Evolutionary conservation across 345 rosid genomes (phyloP), one percentile per base, ranked within the genome.

Genomic region (Excoecaria agallocha): DNA sequence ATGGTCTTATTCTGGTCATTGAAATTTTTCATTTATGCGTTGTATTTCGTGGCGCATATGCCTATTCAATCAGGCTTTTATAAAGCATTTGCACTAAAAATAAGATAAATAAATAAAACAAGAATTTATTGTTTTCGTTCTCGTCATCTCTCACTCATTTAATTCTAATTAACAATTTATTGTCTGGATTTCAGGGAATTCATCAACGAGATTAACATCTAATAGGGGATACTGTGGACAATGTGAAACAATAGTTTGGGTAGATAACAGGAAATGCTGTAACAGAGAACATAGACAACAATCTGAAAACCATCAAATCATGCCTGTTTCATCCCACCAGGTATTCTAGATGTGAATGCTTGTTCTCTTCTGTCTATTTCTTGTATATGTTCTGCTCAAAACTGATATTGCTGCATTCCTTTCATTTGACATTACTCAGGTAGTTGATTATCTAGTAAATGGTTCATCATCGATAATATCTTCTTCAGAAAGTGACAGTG

Each of bases 211-310:
- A 68, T 69, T 88, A 57, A 81, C 76, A 71, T 81, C 87, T 58
- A 77, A 82, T 58, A 81, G 97, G 73, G 97, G 95, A 54, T 88
- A 84, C 43, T 92, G 97, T 63, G 38, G 48, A 48, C 73, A 58
- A 35, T 94, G 97, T 75, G 78, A 82, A 52, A 41, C 85, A 16
- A 64, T 88, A 49, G 90, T 90, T 61, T 90, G 94, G 90, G 86
- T 86, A 50, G 76, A 78, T 69, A 68, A 76, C 79, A 64, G 78
- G 73, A 84, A 81, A 72, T 88, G 91, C 78, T 72, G 83, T 3
- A 84, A 74, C 43, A 22, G 66, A 59, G 80, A 71, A 51, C 63
- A 68, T 25, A 49, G 52, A 37, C 55, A 48, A 7, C 75, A 67
- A 56, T 52, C 72, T 11, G 73, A 55, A 74, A 72, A 39, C 35